Evolutionary conservation across 1,284 basidiomycete species (phyloP).

Genomic region (Cutaneotrichosporon mucoides): DNA sequence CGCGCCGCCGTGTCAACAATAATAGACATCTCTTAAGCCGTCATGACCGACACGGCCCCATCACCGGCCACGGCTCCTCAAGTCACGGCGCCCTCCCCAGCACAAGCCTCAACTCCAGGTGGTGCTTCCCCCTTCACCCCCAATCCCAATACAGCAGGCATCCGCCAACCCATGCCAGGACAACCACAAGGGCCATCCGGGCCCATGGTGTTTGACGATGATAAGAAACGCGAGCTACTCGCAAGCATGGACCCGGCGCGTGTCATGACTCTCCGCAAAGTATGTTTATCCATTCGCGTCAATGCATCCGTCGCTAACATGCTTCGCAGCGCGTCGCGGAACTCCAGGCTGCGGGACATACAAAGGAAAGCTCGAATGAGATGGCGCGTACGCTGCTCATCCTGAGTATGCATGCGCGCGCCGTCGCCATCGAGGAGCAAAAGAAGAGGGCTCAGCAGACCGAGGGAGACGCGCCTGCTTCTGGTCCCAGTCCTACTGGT

Average conservation of each 20-base stretch:
- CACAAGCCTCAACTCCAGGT: not conserved
- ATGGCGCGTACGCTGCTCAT: constrained; percentile 33
- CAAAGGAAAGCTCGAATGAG: constrained; percentile 39
- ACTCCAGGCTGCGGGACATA: constrained; percentile 39
- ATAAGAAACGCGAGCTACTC: constrained; percentile 38
- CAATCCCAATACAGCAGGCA: not conserved
- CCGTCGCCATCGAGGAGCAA: constrained; percentile 30
- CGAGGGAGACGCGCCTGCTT: constrained; percentile 5
- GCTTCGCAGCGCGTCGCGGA: constrained; percentile 31
- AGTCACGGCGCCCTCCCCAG: constrained; percentile 11
- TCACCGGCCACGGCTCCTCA: constrained; percentile 13
- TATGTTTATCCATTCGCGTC: constrained; percentile 10
- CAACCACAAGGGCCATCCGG: constrained; percentile 3
- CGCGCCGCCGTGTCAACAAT: too few relatives aligned
- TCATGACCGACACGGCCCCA: constrained; percentile 19
- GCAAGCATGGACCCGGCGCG: constrained; percentile 34
- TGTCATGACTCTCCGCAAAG: constrained; percentile 31
- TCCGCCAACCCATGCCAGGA: constrained; percentile 10
- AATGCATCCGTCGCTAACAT: constrained; percentile 12
- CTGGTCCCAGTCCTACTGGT: constrained; percentile 20
- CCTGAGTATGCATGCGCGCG: constrained; percentile 35
- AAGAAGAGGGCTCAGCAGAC: constrained; percentile 15
- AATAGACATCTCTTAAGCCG: not conserved
- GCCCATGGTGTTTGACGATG: constrained; percentile 27
- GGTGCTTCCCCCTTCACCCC: not conserved